Percentiles rank a stretch among this genome's conserved stretches.
Conservation (phyloP, 345 rosid genomes). For the Euphorbia peplus region DNA sequence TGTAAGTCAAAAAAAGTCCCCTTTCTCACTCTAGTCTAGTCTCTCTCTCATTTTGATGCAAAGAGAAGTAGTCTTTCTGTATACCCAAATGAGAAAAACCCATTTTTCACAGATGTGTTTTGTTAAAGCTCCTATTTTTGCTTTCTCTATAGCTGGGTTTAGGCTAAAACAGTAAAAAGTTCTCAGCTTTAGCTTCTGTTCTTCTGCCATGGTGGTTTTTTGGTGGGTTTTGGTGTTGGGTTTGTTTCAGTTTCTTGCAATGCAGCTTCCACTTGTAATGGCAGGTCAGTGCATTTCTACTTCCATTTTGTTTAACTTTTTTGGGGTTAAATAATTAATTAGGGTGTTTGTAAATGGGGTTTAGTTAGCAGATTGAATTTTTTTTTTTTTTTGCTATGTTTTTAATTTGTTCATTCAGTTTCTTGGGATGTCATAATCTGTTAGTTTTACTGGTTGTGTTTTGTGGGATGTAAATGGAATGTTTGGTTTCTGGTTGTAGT, state of each 20-base stretch:
- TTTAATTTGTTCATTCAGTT: too few relatives aligned
- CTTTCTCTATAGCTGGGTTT: background rate
- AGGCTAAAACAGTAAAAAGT: background rate
- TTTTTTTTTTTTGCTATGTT: background rate
- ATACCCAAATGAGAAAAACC: slow-evolving; percentile 3
- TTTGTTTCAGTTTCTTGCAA: slow-evolving; percentile 39
- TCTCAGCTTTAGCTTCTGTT: slow-evolving; percentile 14
- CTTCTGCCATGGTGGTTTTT: slow-evolving; percentile 37
- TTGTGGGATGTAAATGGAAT: background rate
- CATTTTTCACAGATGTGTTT: background rate
- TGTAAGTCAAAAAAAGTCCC: slow-evolving; percentile 16
- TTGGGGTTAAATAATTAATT: background rate
- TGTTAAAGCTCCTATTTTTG: background rate
- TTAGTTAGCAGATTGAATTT: slow-evolving; percentile 1
- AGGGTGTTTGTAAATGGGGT: slow-evolving; percentile 10
- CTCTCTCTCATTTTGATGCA: too few relatives aligned
- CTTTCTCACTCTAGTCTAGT: slow-evolving; percentile 5
- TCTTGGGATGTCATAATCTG: background rate
- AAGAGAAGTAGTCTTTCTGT: background rate
- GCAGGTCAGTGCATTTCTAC: slow-evolving; percentile 52
- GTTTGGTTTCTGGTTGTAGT: background rate
- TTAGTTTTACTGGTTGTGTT: background rate
- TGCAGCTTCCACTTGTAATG: slow-evolving; percentile 41
- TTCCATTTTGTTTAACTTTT: background rate
- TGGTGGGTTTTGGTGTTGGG: slow-evolving; percentile 34